Conservation (phyloP, 441 rosid species). For the Dalechampia spathulata region DNA sequence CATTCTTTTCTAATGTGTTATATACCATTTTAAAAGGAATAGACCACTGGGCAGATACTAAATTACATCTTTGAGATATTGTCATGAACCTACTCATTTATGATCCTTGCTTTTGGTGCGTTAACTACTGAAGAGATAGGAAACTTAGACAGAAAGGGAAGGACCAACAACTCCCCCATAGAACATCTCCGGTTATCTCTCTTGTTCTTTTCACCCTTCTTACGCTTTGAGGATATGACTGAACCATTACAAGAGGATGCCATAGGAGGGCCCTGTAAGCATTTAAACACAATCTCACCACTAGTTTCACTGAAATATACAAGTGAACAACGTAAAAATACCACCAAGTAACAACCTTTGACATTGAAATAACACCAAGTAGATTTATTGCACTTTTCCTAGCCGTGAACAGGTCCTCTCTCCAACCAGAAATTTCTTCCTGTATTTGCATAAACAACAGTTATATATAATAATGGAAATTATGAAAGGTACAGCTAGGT, state of each 20-base stretch:
- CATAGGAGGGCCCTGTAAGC: constrained; percentile 64
- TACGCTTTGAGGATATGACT: constrained; percentile 60
- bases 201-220: constrained; percentile 70
- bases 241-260: constrained; percentile 33
- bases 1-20: background rate
- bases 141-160: constrained; percentile 76
- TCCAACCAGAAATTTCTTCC: constrained; percentile 92
- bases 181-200: constrained; percentile 37
- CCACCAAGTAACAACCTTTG: constrained; percentile 45
- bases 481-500: constrained; percentile 2
- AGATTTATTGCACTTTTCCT: constrained; percentile 83
- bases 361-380: constrained; percentile 77
- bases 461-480: constrained; percentile 2
- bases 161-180: constrained; percentile 81
- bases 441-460: constrained; percentile 18
- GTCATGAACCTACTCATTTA: constrained; percentile 45
- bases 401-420: constrained; percentile 80
- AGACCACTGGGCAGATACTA: background rate
- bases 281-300: constrained; percentile 15
- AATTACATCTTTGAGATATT: constrained; percentile 14
- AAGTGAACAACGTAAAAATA: constrained; percentile 12
- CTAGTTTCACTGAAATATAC: constrained; percentile 12
- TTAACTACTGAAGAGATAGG: constrained; percentile 47
- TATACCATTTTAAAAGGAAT: background rate
- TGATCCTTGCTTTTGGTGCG: constrained; percentile 39